phyloP scores from a whole-genome alignment of 257 asterid genomes.

The Nicotiana undulata region DNA sequence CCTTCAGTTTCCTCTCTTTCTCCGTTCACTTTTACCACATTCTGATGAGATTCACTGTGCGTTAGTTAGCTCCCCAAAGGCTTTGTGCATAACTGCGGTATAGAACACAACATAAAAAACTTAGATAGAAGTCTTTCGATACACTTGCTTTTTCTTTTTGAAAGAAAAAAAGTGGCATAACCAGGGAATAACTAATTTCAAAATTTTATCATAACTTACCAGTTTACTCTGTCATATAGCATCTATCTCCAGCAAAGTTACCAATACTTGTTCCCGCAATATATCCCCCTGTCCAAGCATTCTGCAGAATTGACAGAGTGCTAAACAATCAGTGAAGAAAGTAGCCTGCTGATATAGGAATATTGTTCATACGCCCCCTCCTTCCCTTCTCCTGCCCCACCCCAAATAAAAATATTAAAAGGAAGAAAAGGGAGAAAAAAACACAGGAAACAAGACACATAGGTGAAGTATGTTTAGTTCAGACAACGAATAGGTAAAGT shows the following conservation, averaged over 20 bases:
- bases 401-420: neutral
- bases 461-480: neutral
- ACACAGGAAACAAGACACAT: neutral
- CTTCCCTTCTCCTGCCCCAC: neutral
- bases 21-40: neutral
- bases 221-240: neutral
- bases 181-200: neutral
- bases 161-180: neutral
- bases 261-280: constrained; percentile 88
- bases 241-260: constrained; percentile 8
- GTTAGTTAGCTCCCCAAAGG: neutral
- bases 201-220: neutral
- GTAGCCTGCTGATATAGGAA: neutral
- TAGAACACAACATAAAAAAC: neutral
- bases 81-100: neutral
- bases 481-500: neutral
- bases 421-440: neutral
- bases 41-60: neutral
- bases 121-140: neutral
- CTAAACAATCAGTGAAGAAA: constrained; percentile 8
- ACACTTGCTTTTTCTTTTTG: neutral
- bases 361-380: neutral
- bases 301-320: constrained; percentile 29
- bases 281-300: constrained; percentile 94
- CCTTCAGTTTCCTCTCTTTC: neutral